Percentiles rank a stretch among this genome's conserved stretches.
phyloP scores from a whole-genome alignment of 1,284 basidiomycete genomes.

The Ustilago xerochloae region DNA sequence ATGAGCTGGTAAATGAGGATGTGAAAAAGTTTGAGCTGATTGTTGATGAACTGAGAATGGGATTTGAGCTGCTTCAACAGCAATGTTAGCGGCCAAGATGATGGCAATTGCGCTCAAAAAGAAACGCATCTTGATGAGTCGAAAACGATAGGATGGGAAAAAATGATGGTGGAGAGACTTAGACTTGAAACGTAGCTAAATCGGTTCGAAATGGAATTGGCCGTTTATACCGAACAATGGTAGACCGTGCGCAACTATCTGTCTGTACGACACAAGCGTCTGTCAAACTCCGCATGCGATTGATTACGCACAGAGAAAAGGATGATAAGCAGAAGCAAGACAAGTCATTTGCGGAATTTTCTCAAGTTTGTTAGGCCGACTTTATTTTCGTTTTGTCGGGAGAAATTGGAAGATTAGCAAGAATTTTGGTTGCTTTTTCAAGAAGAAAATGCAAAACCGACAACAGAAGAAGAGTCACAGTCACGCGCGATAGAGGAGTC shows the following conservation, averaged over 20 bases:
- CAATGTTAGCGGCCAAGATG: slow-evolving; percentile 12
- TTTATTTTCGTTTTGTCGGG: not conserved
- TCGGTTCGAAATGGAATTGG: no score
- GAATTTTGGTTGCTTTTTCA: not conserved
- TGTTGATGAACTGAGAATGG: slow-evolving; percentile 28
- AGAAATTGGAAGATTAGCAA: slow-evolving; percentile 3
- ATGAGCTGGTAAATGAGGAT: slow-evolving; percentile 64
- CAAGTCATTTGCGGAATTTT: no score
- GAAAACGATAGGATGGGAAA: not conserved
- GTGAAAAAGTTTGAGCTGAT: slow-evolving; percentile 26
- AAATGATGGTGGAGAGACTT: not conserved
- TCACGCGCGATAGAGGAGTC: not conserved
- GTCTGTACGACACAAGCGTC: not conserved
- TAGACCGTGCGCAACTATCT: not conserved
- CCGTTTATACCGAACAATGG: slow-evolving; percentile 25
- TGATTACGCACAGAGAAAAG: no score
- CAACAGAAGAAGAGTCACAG: not conserved
- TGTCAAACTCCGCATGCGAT: not conserved
- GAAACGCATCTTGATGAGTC: slow-evolving; percentile 19
- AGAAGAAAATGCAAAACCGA: not conserved
- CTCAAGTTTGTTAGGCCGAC: no score
- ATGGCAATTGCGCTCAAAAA: no score
- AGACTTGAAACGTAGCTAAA: no score
- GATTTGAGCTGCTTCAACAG: slow-evolving; percentile 35
- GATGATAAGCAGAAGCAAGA: no score